phyloP scores from a whole-genome alignment of 805 yeast genomes.

The Huiozyma naganishii region DNA sequence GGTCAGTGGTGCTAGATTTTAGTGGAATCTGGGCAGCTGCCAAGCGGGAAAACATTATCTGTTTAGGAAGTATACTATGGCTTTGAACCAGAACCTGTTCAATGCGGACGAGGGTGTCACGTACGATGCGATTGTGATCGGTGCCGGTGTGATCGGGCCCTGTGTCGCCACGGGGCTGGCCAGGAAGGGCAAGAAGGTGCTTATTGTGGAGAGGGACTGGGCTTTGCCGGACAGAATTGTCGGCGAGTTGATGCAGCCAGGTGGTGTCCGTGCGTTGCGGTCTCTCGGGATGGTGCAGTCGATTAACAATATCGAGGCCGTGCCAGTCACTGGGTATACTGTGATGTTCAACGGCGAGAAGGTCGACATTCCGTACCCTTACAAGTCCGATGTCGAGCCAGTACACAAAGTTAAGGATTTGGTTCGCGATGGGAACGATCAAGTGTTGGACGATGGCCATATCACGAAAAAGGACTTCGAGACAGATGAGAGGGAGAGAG shows the following conservation, averaged over 20 bases:
- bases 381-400: constrained; percentile 39
- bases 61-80: no score
- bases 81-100: neutral
- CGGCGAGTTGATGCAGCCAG: constrained; percentile 95
- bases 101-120: constrained; percentile 23
- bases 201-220: constrained; percentile 78
- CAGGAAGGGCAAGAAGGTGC: constrained; percentile 75
- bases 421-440: constrained; percentile 50
- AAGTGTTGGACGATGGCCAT: constrained; percentile 37
- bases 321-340: constrained; percentile 69
- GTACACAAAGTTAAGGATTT: constrained; percentile 43
- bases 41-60: no score
- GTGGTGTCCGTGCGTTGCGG: constrained; percentile 77
- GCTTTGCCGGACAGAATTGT: constrained; percentile 89
- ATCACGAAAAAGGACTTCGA: constrained; percentile 46
- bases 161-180: constrained; percentile 84
- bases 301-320: constrained; percentile 45
- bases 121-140: constrained; percentile 81
- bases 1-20: no score
- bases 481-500: constrained; percentile 43
- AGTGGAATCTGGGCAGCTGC: no score
- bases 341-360: constrained; percentile 52
- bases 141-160: constrained; percentile 99
- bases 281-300: constrained; percentile 73
- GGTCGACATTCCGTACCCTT: constrained; percentile 62